Evolutionary conservation across 2,329 filamentous ascomycete genomes (phyloP), one percentile per base, ranked within the genome.

Genomic region (Aspergillus niger): DNA sequence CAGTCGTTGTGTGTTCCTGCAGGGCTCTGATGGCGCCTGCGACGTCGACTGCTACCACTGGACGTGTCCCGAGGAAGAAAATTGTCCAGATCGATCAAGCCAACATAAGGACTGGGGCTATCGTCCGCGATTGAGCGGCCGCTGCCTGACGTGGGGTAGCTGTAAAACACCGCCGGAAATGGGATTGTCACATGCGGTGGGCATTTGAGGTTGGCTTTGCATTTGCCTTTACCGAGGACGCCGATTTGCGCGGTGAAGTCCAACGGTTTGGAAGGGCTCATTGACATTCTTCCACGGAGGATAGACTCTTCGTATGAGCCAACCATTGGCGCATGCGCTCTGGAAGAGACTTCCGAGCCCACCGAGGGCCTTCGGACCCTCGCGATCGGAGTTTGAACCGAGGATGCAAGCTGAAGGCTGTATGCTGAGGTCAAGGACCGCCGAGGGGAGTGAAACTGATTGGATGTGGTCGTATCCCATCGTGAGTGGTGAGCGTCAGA

Each of bases 281-380:
- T 97, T 28, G 95, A 98, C 95, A 99, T 99, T 63, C 95, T 87
- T 41, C 95, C 95, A 50, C 92, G 88, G 2, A 99, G 81, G 62
- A 99, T 97, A 28, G 92, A 97, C 77, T 99, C 95, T 76, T 99
- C 95, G 68, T 97, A 99, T 1, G 94, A 97, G 2, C 95, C 95
- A 2, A 98, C 94, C 90, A 99, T 96, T 3, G 93, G 93, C 8
- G 94, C 93, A 76, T 96, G 92, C 59, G 94, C 91, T 28, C 95
- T 80, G 3, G 91, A 89, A 2, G 91, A 92, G 2, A 82, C 79
- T 49, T 97, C 93, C 0, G 89, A 87, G 15, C 86, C 84, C 49
- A 91, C 81, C 0, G 93, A 97, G 0, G 89, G 88, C 47, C 92
- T 83, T 75, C 15, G 85, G 81, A 22, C 81, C 80, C 30, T 78